phyloP scores from a whole-genome alignment of 2,329 filamentous ascomycete genomes.

The Pseudogymnoascus sp. region DNA sequence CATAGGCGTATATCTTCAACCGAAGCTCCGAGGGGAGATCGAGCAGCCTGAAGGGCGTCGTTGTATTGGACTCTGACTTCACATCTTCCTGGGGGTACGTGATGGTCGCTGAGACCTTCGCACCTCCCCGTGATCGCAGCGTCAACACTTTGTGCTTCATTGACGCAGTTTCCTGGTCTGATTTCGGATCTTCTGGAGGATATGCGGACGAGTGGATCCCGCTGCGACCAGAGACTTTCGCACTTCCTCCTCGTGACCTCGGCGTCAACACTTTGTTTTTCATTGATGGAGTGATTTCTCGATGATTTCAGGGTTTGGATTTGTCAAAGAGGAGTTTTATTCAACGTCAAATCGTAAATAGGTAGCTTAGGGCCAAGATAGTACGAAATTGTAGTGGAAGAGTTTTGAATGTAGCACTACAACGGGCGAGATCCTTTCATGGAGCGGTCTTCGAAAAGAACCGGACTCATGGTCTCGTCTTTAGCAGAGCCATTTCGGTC shows the following conservation, averaged over 20 bases:
- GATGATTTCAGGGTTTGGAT: neutral
- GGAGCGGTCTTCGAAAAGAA: conserved; percentile 22
- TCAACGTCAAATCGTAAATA: neutral
- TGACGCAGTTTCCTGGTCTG: neutral
- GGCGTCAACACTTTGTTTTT: neutral
- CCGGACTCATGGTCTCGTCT: conserved; percentile 30
- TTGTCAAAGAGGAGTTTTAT: conserved; percentile 6
- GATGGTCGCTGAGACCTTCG: neutral
- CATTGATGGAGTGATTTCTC: neutral
- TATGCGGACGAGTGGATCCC: conserved; percentile 20
- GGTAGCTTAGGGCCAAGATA: conserved; percentile 7
- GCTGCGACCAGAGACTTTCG: neutral
- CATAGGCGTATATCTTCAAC: conserved; percentile 58
- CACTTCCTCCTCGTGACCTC: conserved; percentile 2
- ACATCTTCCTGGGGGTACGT: neutral
- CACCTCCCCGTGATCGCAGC: neutral
- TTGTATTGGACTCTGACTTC: neutral
- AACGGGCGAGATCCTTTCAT: conserved; percentile 28
- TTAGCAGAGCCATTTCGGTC: conserved; percentile 34
- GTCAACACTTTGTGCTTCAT: conserved; percentile 2
- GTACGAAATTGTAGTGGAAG: conserved; percentile 2
- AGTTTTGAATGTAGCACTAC: conserved; percentile 21
- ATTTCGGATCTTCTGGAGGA: conserved; percentile 22
- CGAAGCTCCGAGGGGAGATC: conserved; percentile 63
- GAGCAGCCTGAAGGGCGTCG: conserved; percentile 55